Conservation (phyloP, 1,284 basidiomycete genomes). For the Ganoderma boninense region DNA sequence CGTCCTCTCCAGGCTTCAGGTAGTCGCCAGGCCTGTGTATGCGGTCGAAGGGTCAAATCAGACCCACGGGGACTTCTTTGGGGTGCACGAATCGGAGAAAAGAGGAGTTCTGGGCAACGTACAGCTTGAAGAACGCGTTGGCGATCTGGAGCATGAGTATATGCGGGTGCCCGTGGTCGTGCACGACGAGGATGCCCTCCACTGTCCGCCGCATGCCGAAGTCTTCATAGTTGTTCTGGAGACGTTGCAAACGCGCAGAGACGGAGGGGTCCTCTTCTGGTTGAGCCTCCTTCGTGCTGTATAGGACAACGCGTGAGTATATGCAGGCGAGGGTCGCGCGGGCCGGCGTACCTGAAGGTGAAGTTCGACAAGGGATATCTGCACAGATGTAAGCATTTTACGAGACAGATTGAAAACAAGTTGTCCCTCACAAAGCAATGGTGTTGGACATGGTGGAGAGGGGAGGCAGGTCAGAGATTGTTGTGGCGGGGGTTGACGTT, state of each 20-base stretch:
- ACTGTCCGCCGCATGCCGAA: constrained; percentile 95
- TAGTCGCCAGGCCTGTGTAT: constrained; percentile 91
- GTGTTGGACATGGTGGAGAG: constrained; percentile 71
- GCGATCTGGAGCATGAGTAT: constrained; percentile 98
- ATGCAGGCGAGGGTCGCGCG: background rate
- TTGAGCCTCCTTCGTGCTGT: constrained; percentile 91
- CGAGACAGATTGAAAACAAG: background rate
- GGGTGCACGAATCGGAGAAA: constrained; percentile 5
- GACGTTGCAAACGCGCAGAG: constrained; percentile 84
- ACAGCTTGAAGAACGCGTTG: constrained; percentile 99
- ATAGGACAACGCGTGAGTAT: background rate
- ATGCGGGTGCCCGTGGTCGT: constrained; percentile 94
- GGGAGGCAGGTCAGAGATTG: background rate
- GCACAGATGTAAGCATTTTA: background rate
- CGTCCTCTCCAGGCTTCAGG: constrained; percentile 94
- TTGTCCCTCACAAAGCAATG: constrained; percentile 68
- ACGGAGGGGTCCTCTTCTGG: constrained; percentile 97
- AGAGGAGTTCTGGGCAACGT: constrained; percentile 43
- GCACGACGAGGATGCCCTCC: constrained; percentile 96
- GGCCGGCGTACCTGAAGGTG: constrained; percentile 72
- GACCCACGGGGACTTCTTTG: background rate
- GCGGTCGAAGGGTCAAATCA: background rate
- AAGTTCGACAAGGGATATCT: constrained; percentile 90
- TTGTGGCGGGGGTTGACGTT: constrained; percentile 4
- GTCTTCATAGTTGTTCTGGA: constrained; percentile 97